Evolutionary conservation across 2,329 filamentous ascomycete species (phyloP), one percentile per base, ranked within the genome.

Genomic region (Cryphonectria naterciae): DNA sequence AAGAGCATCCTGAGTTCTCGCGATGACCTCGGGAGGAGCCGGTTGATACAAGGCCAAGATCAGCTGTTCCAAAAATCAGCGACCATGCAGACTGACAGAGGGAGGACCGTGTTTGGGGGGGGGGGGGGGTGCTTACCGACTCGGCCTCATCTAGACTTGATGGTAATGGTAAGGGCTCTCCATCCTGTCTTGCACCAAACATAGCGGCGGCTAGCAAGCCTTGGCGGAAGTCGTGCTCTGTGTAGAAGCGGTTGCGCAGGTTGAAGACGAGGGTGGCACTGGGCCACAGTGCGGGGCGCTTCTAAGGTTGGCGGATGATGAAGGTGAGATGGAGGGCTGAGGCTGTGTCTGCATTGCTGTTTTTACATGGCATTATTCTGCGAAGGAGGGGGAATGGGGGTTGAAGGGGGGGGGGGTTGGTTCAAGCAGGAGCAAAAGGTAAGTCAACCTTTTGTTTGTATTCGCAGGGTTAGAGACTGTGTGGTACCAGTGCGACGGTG

Each of bases 1-100:
- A 19, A 99, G 84, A 19, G 91, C 89, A 70, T 92, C 89, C 78
- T 98, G 93, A 64, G 86, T 85, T 28, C 80, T 80, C 15, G 83
- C 79, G 67, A 89, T 84, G 28, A 79, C 80, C 46, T 84, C 81
- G 56, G 86, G 84, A 0, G 82, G 70, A 46, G 85, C 86, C 43
- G 86, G 86, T 70, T 85, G 80, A 75, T 89, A 89, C 7, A 89
- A 81, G 13, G 85, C 83, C 70, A 84, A 78, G 62, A 89, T 85
- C 73, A 89, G 76, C 83, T 83, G 71, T 11, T 28, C 35, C 56
- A 13, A 1, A n/a, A 43, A 60, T 74, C 13, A 72, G 73, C 68
- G 28, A 19, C 13, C n/a, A 32, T 25, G 19, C 3, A 43, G 7
- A 46, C 54, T 17, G 46, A 28, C 54, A 39, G 39, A 4, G 15